phyloP scores from a whole-genome alignment of 371 early-diverging fungal species.

The Apophysomyces ossiformis region DNA sequence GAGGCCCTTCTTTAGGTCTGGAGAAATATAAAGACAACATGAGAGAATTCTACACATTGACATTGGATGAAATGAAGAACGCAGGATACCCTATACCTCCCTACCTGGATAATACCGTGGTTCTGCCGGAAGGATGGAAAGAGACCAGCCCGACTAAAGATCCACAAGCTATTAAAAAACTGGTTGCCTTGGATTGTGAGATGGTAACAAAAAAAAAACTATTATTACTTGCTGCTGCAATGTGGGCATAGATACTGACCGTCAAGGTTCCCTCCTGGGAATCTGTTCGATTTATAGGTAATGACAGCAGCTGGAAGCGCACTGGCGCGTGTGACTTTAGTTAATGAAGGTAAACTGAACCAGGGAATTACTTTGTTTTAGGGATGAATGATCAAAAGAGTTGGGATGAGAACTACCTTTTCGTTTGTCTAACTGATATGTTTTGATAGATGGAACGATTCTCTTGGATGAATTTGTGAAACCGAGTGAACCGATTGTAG shows the following conservation, averaged over 20 bases:
- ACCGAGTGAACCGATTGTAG: slow-evolving; percentile 68
- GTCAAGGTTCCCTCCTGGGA: not conserved
- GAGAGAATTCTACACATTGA: slow-evolving; percentile 55
- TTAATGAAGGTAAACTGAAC: slow-evolving; percentile 50
- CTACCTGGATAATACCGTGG: slow-evolving; percentile 36
- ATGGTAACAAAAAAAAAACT: slow-evolving; percentile 56
- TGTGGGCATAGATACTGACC: not conserved
- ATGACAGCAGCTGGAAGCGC: slow-evolving; percentile 70
- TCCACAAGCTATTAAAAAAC: slow-evolving; percentile 28
- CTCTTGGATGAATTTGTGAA: slow-evolving; percentile 76
- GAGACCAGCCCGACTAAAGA: slow-evolving; percentile 45
- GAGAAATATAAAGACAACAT: slow-evolving; percentile 34
- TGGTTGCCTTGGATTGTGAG: slow-evolving; percentile 84
- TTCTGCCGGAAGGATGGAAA: slow-evolving; percentile 57
- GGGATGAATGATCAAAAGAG: not conserved
- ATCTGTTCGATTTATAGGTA: slow-evolving; percentile 35
- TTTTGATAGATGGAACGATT: slow-evolving; percentile 39
- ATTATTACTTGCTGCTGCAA: too few species aligned
- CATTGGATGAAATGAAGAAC: slow-evolving; percentile 50
- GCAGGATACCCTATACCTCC: slow-evolving; percentile 61
- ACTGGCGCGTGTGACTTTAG: slow-evolving; percentile 72
- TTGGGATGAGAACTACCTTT: not conserved
- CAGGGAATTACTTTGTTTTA: too few species aligned
- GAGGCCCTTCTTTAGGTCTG: slow-evolving; percentile 1
- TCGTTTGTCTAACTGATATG: not conserved